Conservation (phyloP, 768 basidiomycete species). For the Panus rudis region DNA sequence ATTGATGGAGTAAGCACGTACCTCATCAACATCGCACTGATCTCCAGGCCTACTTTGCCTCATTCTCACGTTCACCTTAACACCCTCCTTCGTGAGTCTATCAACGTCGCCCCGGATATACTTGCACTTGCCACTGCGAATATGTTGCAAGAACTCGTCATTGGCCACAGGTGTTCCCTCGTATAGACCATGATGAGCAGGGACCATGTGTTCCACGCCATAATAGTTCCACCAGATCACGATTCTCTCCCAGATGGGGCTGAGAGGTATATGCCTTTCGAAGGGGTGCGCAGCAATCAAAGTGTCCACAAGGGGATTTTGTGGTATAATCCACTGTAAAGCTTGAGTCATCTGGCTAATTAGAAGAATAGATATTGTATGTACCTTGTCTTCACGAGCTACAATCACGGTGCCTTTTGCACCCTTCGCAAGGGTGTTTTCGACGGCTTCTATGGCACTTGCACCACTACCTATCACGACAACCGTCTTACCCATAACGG, state of each 20-base stretch:
- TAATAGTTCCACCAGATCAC: slow-evolving; percentile 36
- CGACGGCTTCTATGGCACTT: slow-evolving; percentile 42
- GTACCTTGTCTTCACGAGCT: slow-evolving; percentile 34
- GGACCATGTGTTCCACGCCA: slow-evolving; percentile 38
- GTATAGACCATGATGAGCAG: slow-evolving; percentile 35
- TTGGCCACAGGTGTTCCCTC: slow-evolving; percentile 50
- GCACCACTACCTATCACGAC: slow-evolving; percentile 48
- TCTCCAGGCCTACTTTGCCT: slow-evolving; percentile 28
- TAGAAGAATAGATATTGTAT: too few relatives aligned
- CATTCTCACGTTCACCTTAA: slow-evolving; percentile 33
- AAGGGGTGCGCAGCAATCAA: slow-evolving; percentile 44
- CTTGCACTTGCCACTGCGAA: slow-evolving; percentile 33
- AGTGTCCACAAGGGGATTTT: slow-evolving; percentile 42
- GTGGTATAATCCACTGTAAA: slow-evolving; percentile 38
- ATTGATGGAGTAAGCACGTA: slow-evolving; percentile 5
- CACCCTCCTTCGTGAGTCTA: slow-evolving; percentile 30
- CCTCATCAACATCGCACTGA: slow-evolving; percentile 23
- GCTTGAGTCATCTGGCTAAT: not conserved
- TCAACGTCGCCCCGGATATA: slow-evolving; percentile 43
- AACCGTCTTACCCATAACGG: slow-evolving; percentile 33
- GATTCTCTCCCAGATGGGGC: slow-evolving; percentile 42
- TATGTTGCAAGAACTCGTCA: slow-evolving; percentile 40
- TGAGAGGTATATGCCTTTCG: slow-evolving; percentile 45
- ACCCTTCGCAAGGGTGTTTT: slow-evolving; percentile 28
- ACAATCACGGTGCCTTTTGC: slow-evolving; percentile 31